These are phyloP conservation scores for Puccinia polysora DNA, from an alignment of 1,284 basidiomycete species.

Conservation along the genomic window DNA sequence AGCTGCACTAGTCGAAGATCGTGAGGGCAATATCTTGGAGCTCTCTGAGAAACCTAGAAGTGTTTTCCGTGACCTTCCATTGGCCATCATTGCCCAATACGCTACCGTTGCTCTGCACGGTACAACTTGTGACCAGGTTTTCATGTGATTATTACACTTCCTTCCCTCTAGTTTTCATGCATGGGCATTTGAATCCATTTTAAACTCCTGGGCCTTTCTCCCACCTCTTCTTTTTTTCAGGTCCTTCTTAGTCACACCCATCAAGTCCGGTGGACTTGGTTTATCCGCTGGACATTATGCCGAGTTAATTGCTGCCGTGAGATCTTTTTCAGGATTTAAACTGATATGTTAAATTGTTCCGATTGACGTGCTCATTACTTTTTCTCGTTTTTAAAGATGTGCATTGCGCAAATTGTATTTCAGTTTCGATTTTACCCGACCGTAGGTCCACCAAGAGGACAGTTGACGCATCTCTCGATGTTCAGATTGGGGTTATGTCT, in stretches of 20 bases:
- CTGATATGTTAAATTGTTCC: too few species aligned
- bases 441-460: conserved; percentile 54
- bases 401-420: conserved; percentile 47
- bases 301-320: conserved; percentile 52
- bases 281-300: conserved; percentile 53
- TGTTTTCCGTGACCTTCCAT: conserved; percentile 46
- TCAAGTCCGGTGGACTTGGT: conserved; percentile 50
- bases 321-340: too few species aligned
- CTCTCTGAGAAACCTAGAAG: conserved; percentile 24
- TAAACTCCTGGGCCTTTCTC: too few species aligned
- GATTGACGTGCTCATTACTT: too few species aligned
- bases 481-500: conserved; percentile 49
- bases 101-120: conserved; percentile 52
- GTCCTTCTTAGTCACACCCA: conserved; percentile 52
- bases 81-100: conserved; percentile 52
- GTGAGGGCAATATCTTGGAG: too few species aligned
- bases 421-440: conserved; percentile 68
- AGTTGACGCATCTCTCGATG: conserved; percentile 52
- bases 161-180: too few species aligned
- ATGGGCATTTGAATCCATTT: too few species aligned
- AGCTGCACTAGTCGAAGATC: neutral
- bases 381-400: too few species aligned
- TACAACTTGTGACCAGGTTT: conserved; percentile 53
- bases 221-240: conserved; percentile 16
- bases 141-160: conserved; percentile 46